phyloP scores from a whole-genome alignment of 1,284 basidiomycete genomes.

The Malassezia arunalokei region DNA sequence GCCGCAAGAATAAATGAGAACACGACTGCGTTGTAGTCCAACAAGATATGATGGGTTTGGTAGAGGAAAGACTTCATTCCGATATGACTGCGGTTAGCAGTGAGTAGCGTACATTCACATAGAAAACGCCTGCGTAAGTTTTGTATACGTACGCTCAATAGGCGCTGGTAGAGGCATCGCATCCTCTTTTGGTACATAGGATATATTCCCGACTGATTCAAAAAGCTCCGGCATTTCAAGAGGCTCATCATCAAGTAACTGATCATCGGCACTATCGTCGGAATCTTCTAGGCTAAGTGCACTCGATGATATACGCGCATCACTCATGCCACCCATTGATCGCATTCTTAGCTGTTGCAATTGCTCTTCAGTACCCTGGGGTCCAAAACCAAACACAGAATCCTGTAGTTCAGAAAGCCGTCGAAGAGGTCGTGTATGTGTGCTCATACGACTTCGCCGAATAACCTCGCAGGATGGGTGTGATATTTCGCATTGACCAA shows the following conservation, averaged over 20 bases:
- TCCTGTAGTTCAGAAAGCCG: conserved; percentile 4
- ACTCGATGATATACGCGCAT: neutral
- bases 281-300: neutral
- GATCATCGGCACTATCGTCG: conserved; percentile 5
- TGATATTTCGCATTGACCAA: conserved; percentile 94
- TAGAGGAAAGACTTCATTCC: conserved; percentile 65
- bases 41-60: conserved; percentile 71
- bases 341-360: neutral
- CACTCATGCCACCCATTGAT: neutral
- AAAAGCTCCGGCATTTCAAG: neutral
- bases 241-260: neutral
- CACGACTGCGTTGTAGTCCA: conserved; percentile 56
- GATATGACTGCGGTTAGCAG: conserved; percentile 21
- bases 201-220: conserved; percentile 53
- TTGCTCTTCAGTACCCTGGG: neutral
- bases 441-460: neutral
- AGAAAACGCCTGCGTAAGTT: conserved; percentile 58
- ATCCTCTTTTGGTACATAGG: conserved; percentile 56
- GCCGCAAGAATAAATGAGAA: conserved; percentile 75
- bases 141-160: conserved; percentile 16
- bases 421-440: neutral
- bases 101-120: conserved; percentile 62
- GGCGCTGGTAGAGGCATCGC: conserved; percentile 16
- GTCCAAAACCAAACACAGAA: neutral
- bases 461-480: conserved; percentile 54